Base-by-base conservation (phyloP, 1,139 yeast genomes). In the Nakaseomyces kungkrabaensis region DNA sequence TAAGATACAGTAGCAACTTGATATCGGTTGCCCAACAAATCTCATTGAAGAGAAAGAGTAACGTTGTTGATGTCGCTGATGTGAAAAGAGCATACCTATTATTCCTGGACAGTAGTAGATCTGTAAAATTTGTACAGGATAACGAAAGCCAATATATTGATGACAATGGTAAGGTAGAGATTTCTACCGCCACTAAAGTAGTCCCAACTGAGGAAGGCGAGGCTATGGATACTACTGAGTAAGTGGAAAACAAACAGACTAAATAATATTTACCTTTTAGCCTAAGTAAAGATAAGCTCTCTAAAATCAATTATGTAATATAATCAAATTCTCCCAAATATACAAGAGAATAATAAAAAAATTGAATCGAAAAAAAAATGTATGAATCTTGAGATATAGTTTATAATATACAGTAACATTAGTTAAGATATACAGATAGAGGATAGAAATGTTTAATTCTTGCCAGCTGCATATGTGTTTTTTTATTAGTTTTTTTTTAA, bases 1-100 rank as follows among this genome's bases (percentile, higher is more conserved):
- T 94, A 65, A 81, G 99, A 64, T 94, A 94, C 68, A 94, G 97
- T 11, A 76, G 96, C 37, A 94, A 94, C 68, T 78, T 92, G 68
- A 87, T 92, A 53, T 76, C 96, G 7, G 96, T 92, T 11, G 77
- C 97, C 32, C 85, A 86, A 65, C 90, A 88, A 68, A 79, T 90
- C 55, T 82, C 96, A 4, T 71, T 78, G 54, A 90, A 89, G 71
- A 81, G 96, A 68, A 82, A 95, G 71, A 73, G 82, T 48, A 60
- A 68, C 27, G 71, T 71, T 48, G 90, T 92, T 48, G 96, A 85
- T 53, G 79, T 90, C 51, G 81, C 78, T 44, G 98, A 92, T 66
- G 79, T 92, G 52, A 87, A 90, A 73, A 81, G 96, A 63, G 84
- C 90, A 42, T 94, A 90, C 69, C 73, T 86, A 63, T 74, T 92